Conservation (phyloP, 306 rosid genomes). For the Cucumis hystrix region DNA sequence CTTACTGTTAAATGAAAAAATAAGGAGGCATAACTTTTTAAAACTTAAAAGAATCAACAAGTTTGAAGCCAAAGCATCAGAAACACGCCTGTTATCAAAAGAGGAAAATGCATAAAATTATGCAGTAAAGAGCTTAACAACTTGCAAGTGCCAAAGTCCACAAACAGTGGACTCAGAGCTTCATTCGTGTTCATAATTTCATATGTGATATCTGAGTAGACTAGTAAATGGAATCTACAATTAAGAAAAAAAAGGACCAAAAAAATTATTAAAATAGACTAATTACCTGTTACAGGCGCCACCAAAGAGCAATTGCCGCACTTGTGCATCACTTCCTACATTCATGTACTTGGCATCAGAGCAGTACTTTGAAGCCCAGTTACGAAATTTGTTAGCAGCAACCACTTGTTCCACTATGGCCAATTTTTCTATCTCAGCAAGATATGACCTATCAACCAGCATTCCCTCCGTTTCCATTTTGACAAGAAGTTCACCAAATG, state of each 20-base stretch:
- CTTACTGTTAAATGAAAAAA: conserved; percentile 45
- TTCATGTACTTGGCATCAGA: conserved; percentile 86
- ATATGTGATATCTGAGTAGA: not conserved
- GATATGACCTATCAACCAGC: conserved; percentile 81
- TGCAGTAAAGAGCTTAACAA: not conserved
- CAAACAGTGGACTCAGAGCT: not conserved
- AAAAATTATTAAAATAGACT: conserved; percentile 2
- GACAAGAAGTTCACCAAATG: conserved; percentile 84
- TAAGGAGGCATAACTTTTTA: conserved; percentile 5
- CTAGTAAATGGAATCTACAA: not conserved
- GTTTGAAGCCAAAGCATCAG: not conserved
- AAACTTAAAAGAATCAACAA: not conserved
- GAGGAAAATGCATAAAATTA: not conserved
- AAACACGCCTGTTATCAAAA: not conserved
- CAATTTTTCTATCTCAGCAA: conserved; percentile 67
- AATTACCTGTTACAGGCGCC: conserved; percentile 66
- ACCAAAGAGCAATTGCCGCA: conserved; percentile 85
- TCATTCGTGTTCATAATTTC: not conserved
- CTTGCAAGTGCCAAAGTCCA: not conserved
- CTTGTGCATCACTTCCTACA: conserved; percentile 84
- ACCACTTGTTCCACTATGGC: conserved; percentile 75
- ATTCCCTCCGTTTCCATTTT: conserved; percentile 92
- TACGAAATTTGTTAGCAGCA: conserved; percentile 70
- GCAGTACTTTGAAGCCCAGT: conserved; percentile 78
- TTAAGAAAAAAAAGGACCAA: not conserved